Evolutionary conservation across 768 basidiomycete species (phyloP), one percentile per base, ranked within the genome.

Genomic region (Suillus cothurnatus): DNA sequence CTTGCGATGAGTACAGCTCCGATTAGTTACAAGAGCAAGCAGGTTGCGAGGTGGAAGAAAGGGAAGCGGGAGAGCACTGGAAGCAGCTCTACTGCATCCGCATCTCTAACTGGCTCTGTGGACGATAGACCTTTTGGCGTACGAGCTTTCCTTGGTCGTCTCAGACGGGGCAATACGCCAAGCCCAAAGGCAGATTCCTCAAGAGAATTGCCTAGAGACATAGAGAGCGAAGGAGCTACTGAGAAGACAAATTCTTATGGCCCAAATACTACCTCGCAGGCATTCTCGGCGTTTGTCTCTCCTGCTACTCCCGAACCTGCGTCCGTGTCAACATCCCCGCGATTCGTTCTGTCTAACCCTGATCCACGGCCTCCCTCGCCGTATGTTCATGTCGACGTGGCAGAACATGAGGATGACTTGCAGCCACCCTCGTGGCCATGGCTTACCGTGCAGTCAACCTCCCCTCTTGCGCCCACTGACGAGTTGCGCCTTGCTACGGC

Each of bases 301-400:
- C 58, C 58, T 63, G 7, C 64, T 67, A 55, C 72, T 66, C 53
- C 61, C 9, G 64, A 67, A 61, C 68, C 67, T 34, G 21, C 64
- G 5, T 60, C 66, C 4, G 60, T 49, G 26, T 65, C 71, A 32
- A 76, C 69, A 1, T 68, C 69, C 7, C 66, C 43, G 0, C 74
- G 68, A 64, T 77, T 75, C 59, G 66, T 76, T 23, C 76, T 76
- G 19, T 76, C 74, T 8, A 76, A 76, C 47, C 75, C 75, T 32
- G 76, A 76, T 59, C 68, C 69, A n/a, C 66, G 64, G 19, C 68
- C 68, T n/a, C 53, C 70, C 38, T 71, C 74, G 15, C 73, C 67
- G 1, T 65, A 64, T 49, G 63, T 69, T 26, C 38, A 58, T 11
- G 19, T 38, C 50, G 66, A 66, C 19, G 59, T n/a, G 15, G 52